phyloP scores from a whole-genome alignment of 441 rosid genomes.

The Adansonia rubrostipa region DNA sequence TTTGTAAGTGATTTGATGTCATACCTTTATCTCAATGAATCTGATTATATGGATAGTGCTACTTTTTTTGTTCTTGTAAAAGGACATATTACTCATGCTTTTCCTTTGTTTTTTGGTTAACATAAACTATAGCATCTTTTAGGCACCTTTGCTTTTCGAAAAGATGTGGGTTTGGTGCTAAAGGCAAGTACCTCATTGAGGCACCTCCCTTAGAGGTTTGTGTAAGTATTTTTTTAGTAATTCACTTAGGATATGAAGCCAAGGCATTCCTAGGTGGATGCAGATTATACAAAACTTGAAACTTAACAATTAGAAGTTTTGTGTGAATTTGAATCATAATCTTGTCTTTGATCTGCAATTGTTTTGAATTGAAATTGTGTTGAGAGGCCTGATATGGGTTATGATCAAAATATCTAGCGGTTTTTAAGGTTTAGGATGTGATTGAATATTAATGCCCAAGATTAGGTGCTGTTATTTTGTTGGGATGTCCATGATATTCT shows the following conservation, averaged over 20 bases:
- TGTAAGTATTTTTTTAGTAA: not conserved
- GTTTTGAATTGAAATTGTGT: not conserved
- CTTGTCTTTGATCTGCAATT: slow-evolving; percentile 6
- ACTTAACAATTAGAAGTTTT: not conserved
- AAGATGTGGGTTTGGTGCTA: not conserved
- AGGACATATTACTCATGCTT: not conserved
- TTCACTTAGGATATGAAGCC: slow-evolving; percentile 1
- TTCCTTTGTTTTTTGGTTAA: not conserved
- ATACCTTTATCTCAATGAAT: not conserved
- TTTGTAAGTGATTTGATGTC: not conserved
- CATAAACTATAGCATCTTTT: not conserved
- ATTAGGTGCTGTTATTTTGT: not conserved
- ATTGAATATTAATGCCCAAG: not conserved
- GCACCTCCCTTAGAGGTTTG: not conserved
- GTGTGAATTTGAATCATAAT: not conserved
- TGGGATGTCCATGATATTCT: not conserved
- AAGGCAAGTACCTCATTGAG: not conserved
- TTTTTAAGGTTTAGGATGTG: not conserved
- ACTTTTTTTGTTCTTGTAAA: not conserved
- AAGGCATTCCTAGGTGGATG: not conserved
- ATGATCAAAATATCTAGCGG: not conserved
- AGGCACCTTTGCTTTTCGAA: not conserved
- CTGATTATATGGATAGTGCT: not conserved
- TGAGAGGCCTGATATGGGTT: not conserved
- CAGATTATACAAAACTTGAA: not conserved